These are phyloP conservation scores for Scutellaria baicalensis DNA, from an alignment of 257 asterid species.

Conservation along the genomic window DNA sequence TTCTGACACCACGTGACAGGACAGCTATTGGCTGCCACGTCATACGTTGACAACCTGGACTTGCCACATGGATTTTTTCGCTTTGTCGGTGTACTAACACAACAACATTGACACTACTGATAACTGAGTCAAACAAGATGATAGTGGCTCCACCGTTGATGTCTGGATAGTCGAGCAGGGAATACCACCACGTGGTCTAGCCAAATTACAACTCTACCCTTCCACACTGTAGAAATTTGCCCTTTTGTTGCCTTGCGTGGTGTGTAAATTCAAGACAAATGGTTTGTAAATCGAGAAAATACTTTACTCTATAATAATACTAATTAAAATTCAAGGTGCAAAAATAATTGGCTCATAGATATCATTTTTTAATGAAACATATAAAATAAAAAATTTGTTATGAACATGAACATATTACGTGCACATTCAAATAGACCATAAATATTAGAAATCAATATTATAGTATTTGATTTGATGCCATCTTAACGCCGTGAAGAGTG, in stretches of 20 bases:
- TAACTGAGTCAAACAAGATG: no score
- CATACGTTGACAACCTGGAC: conserved; percentile 12
- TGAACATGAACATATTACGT: no score
- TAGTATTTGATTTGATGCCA: not conserved
- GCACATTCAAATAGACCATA: no score
- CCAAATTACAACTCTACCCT: conserved; percentile 19
- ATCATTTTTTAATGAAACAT: no score
- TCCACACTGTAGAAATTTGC: not conserved
- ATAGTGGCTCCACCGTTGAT: no score
- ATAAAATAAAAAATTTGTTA: no score
- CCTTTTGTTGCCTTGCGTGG: not conserved
- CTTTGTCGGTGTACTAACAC: conserved; percentile 40
- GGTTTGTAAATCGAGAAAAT: no score
- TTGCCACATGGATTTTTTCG: not conserved
- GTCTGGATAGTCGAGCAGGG: conserved; percentile 19
- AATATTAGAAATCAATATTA: not conserved
- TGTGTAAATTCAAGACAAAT: no score
- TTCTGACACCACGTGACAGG: conserved; percentile 49
- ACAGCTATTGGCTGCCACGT: conserved; percentile 24
- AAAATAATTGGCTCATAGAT: no score
- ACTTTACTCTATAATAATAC: no score
- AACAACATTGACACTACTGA: not conserved
- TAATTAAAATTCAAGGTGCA: no score
- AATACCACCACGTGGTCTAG: conserved; percentile 34
- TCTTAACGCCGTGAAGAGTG: conserved; percentile 13